Conservation (phyloP, 345 rosid genomes). For the Eucalyptus curtisii region DNA sequence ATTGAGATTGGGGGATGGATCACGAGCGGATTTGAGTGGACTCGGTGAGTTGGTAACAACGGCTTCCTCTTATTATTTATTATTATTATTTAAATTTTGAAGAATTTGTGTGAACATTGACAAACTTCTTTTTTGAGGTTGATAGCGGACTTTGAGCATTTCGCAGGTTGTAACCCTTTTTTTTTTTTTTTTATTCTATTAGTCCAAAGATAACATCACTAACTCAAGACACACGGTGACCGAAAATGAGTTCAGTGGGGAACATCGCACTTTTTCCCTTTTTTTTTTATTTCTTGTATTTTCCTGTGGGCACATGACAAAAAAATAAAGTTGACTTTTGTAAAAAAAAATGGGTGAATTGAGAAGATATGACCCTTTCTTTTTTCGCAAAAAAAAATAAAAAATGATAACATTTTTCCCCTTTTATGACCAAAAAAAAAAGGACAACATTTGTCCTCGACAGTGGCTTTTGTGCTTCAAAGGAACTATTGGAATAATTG, state of each 20-base stretch:
- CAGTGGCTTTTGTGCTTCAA: not conserved
- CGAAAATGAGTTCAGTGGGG: not conserved
- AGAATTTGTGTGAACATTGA: not conserved
- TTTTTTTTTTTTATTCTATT: not conserved
- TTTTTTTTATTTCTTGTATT: not conserved
- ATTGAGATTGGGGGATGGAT: not conserved
- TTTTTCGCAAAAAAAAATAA: not conserved
- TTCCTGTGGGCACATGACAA: not conserved
- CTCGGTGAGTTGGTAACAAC: not conserved
- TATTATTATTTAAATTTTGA: not conserved
- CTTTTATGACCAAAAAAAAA: not conserved
- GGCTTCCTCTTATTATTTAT: not conserved
- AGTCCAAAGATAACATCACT: not conserved
- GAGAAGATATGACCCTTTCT: not conserved
- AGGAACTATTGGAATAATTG: not conserved
- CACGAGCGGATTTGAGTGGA: not conserved
- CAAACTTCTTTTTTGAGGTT: not conserved
- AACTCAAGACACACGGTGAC: not conserved
- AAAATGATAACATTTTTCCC: too few relatives aligned
- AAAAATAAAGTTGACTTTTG: not conserved
- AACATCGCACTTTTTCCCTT: too few relatives aligned
- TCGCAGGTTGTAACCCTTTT: not conserved
- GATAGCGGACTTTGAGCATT: not conserved
- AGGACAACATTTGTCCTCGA: not conserved
- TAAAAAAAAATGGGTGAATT: not conserved